phyloP scores from a whole-genome alignment of 768 basidiomycete species.

The Favolaschia claudopus region DNA sequence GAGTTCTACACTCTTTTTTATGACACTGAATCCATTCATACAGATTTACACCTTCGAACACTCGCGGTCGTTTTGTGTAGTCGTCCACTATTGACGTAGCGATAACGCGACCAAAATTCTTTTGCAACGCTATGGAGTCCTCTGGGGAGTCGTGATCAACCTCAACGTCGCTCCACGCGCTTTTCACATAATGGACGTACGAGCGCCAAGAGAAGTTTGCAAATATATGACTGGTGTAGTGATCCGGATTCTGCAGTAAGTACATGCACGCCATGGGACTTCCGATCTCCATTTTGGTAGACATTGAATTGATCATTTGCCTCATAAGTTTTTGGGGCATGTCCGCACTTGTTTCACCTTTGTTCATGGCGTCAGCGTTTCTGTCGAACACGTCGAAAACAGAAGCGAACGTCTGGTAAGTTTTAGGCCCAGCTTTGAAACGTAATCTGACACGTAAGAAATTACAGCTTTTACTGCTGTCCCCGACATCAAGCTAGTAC shows the following conservation, averaged over 20 bases:
- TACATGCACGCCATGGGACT: too few relatives aligned
- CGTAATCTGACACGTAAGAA: conserved; percentile 24
- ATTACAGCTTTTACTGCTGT: conserved; percentile 20
- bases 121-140: neutral
- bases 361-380: neutral
- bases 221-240: neutral
- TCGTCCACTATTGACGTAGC: neutral
- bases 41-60: neutral
- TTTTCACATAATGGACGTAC: neutral
- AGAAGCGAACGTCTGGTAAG: conserved; percentile 7
- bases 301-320: too few relatives aligned
- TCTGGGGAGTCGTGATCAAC: neutral
- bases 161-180: neutral
- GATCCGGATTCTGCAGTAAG: neutral
- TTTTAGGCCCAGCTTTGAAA: conserved; percentile 17
- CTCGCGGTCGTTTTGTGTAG: neutral
- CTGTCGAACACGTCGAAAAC: neutral
- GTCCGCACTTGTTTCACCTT: neutral
- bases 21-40: neutral
- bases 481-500: conserved; percentile 21
- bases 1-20: neutral
- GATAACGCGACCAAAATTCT: neutral
- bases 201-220: neutral
- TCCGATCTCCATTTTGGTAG: too few relatives aligned
- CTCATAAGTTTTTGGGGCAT: neutral